A percentile compares a stretch with the other conserved stretches of the same genome.
Conservation (phyloP, 2,329 filamentous ascomycete species). For the Seiridium unicorne region DNA sequence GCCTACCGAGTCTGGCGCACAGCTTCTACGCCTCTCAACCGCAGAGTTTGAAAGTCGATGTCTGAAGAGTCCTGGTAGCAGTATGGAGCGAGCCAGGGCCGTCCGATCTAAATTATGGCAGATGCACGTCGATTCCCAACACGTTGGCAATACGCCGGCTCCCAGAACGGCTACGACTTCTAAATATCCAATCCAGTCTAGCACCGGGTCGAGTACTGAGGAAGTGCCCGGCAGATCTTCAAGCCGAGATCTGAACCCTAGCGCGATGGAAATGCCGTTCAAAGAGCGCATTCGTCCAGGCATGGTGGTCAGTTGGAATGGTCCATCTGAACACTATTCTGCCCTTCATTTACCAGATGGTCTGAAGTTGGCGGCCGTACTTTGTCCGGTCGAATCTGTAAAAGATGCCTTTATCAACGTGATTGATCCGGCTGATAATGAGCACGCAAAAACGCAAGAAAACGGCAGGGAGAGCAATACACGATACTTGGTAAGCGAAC, state of each 20-base stretch:
- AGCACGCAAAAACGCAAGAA: constrained; percentile 13
- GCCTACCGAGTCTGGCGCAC: constrained; percentile 36
- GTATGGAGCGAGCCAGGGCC: constrained; percentile 35
- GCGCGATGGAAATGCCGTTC: constrained; percentile 28
- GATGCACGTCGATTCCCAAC: constrained; percentile 38
- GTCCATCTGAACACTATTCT: background rate
- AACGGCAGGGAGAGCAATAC: constrained; percentile 4
- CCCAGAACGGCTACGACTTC: background rate
- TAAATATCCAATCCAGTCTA: no score
- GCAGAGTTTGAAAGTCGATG: constrained; percentile 40
- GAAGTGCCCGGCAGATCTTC: background rate
- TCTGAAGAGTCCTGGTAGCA: constrained; percentile 33
- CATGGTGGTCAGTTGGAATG: constrained; percentile 36
- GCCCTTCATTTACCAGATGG: constrained; percentile 8
- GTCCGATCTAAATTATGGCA: constrained; percentile 42
- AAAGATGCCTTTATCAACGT: no score
- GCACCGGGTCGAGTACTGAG: background rate
- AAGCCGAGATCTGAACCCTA: constrained; percentile 28
- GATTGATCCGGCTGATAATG: background rate
- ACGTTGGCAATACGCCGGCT: background rate
- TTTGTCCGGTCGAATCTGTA: constrained; percentile 23
- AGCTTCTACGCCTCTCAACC: constrained; percentile 37
- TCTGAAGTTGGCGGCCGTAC: constrained; percentile 29
- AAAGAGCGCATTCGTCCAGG: constrained; percentile 38
- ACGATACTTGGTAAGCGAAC: no score